A percentile compares a stretch with the other conserved stretches of the same genome.
These are phyloP conservation scores for Alternaria alternata DNA, from an alignment of 2,329 filamentous ascomycete genomes.

Conservation along the genomic window DNA sequence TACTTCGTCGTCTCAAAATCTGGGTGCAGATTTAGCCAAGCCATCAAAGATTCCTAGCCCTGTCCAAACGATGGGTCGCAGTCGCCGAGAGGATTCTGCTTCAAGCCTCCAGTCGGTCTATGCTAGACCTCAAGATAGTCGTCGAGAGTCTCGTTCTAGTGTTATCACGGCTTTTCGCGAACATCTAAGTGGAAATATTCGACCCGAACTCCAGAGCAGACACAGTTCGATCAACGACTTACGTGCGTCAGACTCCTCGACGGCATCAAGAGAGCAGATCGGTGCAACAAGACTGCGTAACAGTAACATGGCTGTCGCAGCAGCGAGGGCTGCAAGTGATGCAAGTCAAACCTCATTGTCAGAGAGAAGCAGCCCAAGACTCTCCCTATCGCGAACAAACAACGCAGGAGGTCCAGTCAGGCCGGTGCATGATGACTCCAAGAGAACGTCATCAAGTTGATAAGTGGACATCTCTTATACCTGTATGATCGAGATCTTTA, in stretches of 20 bases:
- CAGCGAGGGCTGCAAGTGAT: slow-evolving; percentile 23
- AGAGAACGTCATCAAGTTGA: background rate
- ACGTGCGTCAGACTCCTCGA: slow-evolving; percentile 15
- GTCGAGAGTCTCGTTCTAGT: slow-evolving; percentile 41
- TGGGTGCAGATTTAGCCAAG: slow-evolving; percentile 24
- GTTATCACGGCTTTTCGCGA: slow-evolving; percentile 40
- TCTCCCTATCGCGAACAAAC: slow-evolving; percentile 9
- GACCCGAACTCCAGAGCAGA: slow-evolving; percentile 22
- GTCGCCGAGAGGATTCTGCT: slow-evolving; percentile 50
- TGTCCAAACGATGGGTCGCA: slow-evolving; percentile 45
- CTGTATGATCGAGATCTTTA: slow-evolving; percentile 1
- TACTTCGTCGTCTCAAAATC: slow-evolving; percentile 2
- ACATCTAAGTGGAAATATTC: slow-evolving; percentile 23
- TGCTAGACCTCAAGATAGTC: slow-evolving; percentile 26
- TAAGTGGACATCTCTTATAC: background rate
- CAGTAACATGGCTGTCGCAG: slow-evolving; percentile 32
- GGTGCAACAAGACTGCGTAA: slow-evolving; percentile 31
- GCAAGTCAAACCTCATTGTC: slow-evolving; percentile 10
- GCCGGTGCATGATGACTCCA: slow-evolving; percentile 4
- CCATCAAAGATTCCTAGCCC: slow-evolving; percentile 56
- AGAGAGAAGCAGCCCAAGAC: slow-evolving; percentile 12
- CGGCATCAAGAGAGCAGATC: slow-evolving; percentile 24
- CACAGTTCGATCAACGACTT: slow-evolving; percentile 29
- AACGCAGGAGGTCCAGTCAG: slow-evolving; percentile 1
- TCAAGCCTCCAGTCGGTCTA: slow-evolving; percentile 50